phyloP scores from a whole-genome alignment of 2,329 filamentous ascomycete species.

The Aulographum hederae region DNA sequence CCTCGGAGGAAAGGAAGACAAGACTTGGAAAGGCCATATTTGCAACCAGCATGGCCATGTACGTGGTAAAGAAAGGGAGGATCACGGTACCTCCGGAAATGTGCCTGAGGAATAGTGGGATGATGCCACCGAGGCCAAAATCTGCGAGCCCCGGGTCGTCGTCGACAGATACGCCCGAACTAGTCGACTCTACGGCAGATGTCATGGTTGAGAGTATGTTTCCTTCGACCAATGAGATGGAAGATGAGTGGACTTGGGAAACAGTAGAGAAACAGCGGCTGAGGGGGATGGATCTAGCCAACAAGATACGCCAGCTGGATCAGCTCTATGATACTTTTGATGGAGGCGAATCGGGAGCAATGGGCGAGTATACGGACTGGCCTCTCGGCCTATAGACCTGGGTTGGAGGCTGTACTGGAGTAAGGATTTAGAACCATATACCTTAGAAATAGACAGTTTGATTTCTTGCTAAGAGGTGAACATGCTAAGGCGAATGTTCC shows the following conservation, averaged over 20 bases:
- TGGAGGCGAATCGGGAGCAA: slow-evolving; percentile 14
- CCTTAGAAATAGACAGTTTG: too few relatives aligned
- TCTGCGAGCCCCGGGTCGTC: slow-evolving; percentile 16
- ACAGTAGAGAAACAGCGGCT: slow-evolving; percentile 38
- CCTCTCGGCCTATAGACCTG: too few relatives aligned
- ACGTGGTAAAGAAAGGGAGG: slow-evolving; percentile 36
- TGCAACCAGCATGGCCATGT: slow-evolving; percentile 29
- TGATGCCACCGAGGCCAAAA: slow-evolving; percentile 60
- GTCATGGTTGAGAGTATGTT: slow-evolving; percentile 6
- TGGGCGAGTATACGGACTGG: too few relatives aligned
- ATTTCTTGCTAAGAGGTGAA: too few relatives aligned
- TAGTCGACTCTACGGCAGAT: slow-evolving; percentile 6
- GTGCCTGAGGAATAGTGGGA: slow-evolving; percentile 48
- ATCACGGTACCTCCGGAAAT: slow-evolving; percentile 72
- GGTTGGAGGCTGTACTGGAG: too few relatives aligned
- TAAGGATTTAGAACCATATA: too few relatives aligned
- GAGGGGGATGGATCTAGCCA: slow-evolving; percentile 34
- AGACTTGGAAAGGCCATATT: slow-evolving; percentile 25
- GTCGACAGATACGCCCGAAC: slow-evolving; percentile 5
- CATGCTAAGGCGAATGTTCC: too few relatives aligned
- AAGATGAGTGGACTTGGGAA: slow-evolving; percentile 39
- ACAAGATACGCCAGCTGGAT: slow-evolving; percentile 36
- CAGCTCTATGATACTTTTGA: slow-evolving; percentile 32
- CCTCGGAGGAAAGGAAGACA: slow-evolving; percentile 11
- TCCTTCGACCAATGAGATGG: slow-evolving; percentile 10